Conservation (phyloP, 805 yeast genomes). For the Cyberlindnera lachancei region DNA sequence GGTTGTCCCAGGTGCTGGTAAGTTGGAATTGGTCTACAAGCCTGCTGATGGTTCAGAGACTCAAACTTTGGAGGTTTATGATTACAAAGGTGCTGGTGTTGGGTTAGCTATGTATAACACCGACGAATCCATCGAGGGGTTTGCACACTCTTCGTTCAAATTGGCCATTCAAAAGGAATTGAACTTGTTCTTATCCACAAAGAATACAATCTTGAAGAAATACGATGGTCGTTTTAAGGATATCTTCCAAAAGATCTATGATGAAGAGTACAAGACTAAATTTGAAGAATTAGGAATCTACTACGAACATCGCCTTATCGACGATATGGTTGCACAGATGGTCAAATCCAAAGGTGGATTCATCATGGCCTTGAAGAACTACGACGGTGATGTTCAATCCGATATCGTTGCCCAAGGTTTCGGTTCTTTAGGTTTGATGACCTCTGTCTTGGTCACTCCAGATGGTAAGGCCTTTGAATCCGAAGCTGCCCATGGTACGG, state of each 20-base stretch:
- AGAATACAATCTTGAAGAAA: slow-evolving; percentile 88
- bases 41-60: slow-evolving; percentile 57
- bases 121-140: slow-evolving; percentile 83
- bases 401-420: slow-evolving; percentile 98
- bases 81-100: slow-evolving; percentile 63
- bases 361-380: slow-evolving; percentile 93
- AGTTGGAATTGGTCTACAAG: slow-evolving; percentile 66
- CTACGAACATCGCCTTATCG: slow-evolving; percentile 95
- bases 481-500: slow-evolving; percentile 99
- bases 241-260: slow-evolving; percentile 78
- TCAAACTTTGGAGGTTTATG: slow-evolving; percentile 53
- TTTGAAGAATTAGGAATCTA: slow-evolving; percentile 79
- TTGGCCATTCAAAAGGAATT: slow-evolving; percentile 72
- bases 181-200: slow-evolving; percentile 83
- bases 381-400: slow-evolving; percentile 96
- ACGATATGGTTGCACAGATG: slow-evolving; percentile 99
- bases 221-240: slow-evolving; percentile 97
- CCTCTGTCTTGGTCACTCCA: slow-evolving; percentile 88
- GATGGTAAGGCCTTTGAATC: slow-evolving; percentile 93
- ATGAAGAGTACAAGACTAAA: slow-evolving; percentile 51
- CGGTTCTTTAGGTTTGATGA: slow-evolving; percentile 95
- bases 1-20: slow-evolving; percentile 74
- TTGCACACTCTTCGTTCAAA: slow-evolving; percentile 87
- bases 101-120: slow-evolving; percentile 95
- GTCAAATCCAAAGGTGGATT: slow-evolving; percentile 91